phyloP scores from a whole-genome alignment of 2,329 filamentous ascomycete species.

The Claviceps humidiphila region DNA sequence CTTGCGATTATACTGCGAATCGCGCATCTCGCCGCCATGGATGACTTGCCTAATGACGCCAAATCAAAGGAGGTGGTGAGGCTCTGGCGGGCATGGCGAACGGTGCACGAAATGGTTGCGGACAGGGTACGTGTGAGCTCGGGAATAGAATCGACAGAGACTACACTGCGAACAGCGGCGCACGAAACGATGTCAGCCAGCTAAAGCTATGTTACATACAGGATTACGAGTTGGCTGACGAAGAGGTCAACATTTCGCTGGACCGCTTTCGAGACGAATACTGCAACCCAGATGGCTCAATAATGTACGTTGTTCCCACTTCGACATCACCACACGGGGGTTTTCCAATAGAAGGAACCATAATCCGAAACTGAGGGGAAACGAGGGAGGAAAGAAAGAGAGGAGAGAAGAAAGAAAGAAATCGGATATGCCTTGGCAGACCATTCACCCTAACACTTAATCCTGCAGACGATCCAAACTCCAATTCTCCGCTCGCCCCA shows the following conservation, averaged over 20 bases:
- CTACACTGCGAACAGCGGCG: neutral
- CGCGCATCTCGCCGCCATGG: constrained; percentile 17
- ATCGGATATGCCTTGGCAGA: too few species aligned
- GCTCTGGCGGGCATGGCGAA: constrained; percentile 89
- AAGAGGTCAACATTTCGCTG: constrained; percentile 76
- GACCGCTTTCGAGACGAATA: constrained; percentile 67
- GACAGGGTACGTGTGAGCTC: constrained; percentile 55
- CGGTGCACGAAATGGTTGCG: constrained; percentile 85
- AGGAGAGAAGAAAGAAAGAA: neutral
- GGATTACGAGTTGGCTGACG: constrained; percentile 87
- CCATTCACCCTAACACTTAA: neutral
- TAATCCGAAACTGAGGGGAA: neutral
- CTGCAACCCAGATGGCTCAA: constrained; percentile 56
- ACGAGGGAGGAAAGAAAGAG: neutral
- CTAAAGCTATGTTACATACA: constrained; percentile 22
- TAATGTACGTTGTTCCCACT: constrained; percentile 47
- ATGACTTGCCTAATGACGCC: constrained; percentile 33
- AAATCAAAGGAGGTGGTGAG: constrained; percentile 45
- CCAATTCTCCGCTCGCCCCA: constrained; percentile 78
- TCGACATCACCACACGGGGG: neutral
- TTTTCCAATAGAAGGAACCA: too few species aligned
- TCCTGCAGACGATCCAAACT: constrained; percentile 60
- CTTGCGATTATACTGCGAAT: neutral
- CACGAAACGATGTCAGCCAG: neutral
- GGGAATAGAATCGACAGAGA: neutral